Evolutionary conservation across 495 filamentous ascomycete species (phyloP), one percentile per base, ranked within the genome.

Genomic region (Paragyromitra xinjiangensis): DNA sequence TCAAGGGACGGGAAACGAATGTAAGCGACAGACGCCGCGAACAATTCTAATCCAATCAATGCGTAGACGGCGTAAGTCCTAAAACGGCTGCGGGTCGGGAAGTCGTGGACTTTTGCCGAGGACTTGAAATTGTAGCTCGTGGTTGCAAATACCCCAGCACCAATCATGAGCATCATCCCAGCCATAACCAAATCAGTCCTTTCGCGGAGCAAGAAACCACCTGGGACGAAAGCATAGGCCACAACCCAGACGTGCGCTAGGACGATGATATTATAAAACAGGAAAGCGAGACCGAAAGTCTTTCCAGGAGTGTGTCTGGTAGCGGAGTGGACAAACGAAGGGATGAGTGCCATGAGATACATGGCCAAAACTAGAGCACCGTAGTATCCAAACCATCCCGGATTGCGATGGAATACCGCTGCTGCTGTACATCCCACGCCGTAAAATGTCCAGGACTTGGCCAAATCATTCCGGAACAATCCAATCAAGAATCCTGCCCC

Each of bases 201-300:
- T 82, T 99, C 96, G 26, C 96, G 91, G 58, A 98, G 91, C 0
- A 97, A 86, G 2, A 94, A 94, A 37, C 95, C 96, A 53, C 96
- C 96, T 16, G 95, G 96, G n/a, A 99, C 96, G 81, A 99, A 99
- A 63, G 96, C 96, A 78, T 99, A 99, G 6, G 96, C 96, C 24
- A 99, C 96, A 64, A 97, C 92, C 96, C 96, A 99, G 48, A 98
- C 94, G 81, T 98, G 94, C 84, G 95, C 95, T 63, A 99, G 88
- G 22, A 97, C 89, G 83, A 98, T 81, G 83, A 98, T 85, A 82
- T 98, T 96, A 84, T 98, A 98, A 42, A 95, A 84, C 48, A 97
- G 82, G 85, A 96, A 97, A 11, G 91, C 94, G 40, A 97, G 75
- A 7, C 94, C 95, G 82, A 99, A 98, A 0, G 91, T 92, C 34